phyloP scores from a whole-genome alignment of 345 rosid species.

The Aquilaria malaccensis region DNA sequence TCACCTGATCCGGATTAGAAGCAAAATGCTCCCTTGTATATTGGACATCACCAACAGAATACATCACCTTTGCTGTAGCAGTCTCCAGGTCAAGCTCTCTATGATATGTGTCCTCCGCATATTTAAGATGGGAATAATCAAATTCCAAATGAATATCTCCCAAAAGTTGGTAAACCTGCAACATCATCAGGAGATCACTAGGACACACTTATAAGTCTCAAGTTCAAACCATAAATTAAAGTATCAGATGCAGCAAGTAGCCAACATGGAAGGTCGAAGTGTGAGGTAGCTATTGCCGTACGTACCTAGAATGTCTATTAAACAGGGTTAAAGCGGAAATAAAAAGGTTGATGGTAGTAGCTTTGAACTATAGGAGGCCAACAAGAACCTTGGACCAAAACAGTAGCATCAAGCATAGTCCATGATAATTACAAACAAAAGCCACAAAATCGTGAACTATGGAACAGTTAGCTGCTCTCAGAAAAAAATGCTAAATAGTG shows the following conservation, averaged over 20 bases:
- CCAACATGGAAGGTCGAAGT: neutral
- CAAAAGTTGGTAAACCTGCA: constrained; percentile 77
- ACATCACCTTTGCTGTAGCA: constrained; percentile 66
- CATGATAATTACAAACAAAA: too few species aligned
- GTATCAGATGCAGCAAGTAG: neutral
- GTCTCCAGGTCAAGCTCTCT: constrained; percentile 89
- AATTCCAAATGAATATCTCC: constrained; percentile 80
- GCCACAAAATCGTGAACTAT: too few species aligned
- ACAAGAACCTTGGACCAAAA: too few species aligned
- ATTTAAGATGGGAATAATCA: constrained; percentile 60
- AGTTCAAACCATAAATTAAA: too few species aligned
- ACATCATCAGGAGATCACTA: constrained; percentile 12
- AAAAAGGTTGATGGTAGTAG: too few species aligned
- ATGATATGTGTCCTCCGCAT: constrained; percentile 46
- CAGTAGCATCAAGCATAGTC: too few species aligned
- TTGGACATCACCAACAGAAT: constrained; percentile 54
- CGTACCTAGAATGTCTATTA: too few species aligned
- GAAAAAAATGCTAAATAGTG: too few species aligned
- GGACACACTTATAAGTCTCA: neutral
- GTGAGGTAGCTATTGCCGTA: too few species aligned
- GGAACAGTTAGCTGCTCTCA: too few species aligned
- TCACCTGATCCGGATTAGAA: constrained; percentile 69
- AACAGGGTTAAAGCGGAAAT: too few species aligned
- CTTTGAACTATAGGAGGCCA: too few species aligned
- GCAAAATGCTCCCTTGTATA: constrained; percentile 69